phyloP scores from a whole-genome alignment of 495 filamentous ascomycete species.

The Aspergillus diversus region DNA sequence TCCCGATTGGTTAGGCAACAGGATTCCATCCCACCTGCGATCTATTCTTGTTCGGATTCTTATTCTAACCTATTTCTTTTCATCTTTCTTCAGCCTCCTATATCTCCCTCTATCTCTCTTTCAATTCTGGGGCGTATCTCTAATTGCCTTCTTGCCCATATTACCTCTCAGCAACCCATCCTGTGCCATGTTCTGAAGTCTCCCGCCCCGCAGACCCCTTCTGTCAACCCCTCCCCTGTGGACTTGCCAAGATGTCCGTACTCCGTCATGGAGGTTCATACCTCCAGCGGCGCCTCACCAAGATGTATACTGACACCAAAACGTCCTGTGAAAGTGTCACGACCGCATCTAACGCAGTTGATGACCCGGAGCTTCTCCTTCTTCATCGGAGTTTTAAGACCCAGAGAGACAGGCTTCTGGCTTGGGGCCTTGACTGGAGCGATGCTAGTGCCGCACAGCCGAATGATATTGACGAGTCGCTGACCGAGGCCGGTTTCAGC shows the following conservation, averaged over 20 bases:
- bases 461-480: slow-evolving; percentile 82
- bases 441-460: slow-evolving; percentile 66
- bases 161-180: not conserved
- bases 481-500: slow-evolving; percentile 81
- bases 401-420: slow-evolving; percentile 67
- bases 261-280: slow-evolving; percentile 51
- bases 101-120: slow-evolving; percentile 17
- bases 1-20: slow-evolving; percentile 56
- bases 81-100: slow-evolving; percentile 17
- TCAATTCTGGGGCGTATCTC: slow-evolving; percentile 10
- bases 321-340: slow-evolving; percentile 82
- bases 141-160: slow-evolving; percentile 1
- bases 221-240: slow-evolving; percentile 26
- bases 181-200: slow-evolving; percentile 6
- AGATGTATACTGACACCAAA: slow-evolving; percentile 92
- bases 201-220: slow-evolving; percentile 12
- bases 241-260: slow-evolving; percentile 49
- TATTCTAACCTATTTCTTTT: slow-evolving; percentile 29
- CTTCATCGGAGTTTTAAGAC: slow-evolving; percentile 62
- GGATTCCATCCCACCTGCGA: slow-evolving; percentile 42
- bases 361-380: slow-evolving; percentile 56
- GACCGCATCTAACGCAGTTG: slow-evolving; percentile 63
- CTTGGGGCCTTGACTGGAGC: slow-evolving; percentile 92
- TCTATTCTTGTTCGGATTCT: slow-evolving; percentile 27
- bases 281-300: slow-evolving; percentile 73